Conservation (phyloP, 495 filamentous ascomycete species). For the Pyronema domesticum region DNA sequence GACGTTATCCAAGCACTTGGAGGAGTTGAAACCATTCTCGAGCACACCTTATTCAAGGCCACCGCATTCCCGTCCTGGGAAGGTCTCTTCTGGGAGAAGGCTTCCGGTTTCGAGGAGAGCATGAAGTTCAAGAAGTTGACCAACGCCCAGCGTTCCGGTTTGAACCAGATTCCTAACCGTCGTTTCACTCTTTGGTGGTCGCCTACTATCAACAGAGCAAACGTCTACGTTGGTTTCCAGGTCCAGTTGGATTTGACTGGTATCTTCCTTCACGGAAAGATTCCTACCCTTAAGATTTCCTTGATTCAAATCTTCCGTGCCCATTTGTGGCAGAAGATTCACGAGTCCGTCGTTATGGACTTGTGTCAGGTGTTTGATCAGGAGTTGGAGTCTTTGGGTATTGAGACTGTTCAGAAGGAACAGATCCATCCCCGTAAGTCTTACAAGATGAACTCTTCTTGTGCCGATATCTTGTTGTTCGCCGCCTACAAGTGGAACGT, state of each 20-base stretch:
- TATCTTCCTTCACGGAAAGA: slow-evolving; percentile 99
- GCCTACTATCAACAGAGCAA: slow-evolving; percentile 60
- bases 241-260: slow-evolving; percentile 96
- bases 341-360: slow-evolving; percentile 92
- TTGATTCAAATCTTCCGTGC: slow-evolving; percentile 99
- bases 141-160: slow-evolving; percentile 92
- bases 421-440: slow-evolving; percentile 99
- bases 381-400: slow-evolving; percentile 85
- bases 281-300: slow-evolving; percentile 95
- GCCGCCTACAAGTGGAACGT: slow-evolving; percentile 99
- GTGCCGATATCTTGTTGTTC: slow-evolving; percentile 93
- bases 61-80: slow-evolving; percentile 99
- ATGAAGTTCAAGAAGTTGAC: slow-evolving; percentile 99
- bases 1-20: slow-evolving; percentile 97
- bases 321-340: slow-evolving; percentile 99
- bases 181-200: slow-evolving; percentile 99
- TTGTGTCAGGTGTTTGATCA: slow-evolving; percentile 99
- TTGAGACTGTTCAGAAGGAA: slow-evolving; percentile 98
- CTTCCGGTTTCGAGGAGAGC: slow-evolving; percentile 57
- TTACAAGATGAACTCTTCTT: slow-evolving; percentile 99
- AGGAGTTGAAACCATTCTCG: slow-evolving; percentile 98
- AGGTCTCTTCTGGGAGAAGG: slow-evolving; percentile 95
- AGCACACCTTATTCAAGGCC: slow-evolving; percentile 96
- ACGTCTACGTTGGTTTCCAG: slow-evolving; percentile 92
- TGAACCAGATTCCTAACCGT: slow-evolving; percentile 99